These are phyloP conservation scores for Thalassiosira exigua DNA, from an alignment of 352 stramenopile genomes.

Conservation along the genomic window DNA sequence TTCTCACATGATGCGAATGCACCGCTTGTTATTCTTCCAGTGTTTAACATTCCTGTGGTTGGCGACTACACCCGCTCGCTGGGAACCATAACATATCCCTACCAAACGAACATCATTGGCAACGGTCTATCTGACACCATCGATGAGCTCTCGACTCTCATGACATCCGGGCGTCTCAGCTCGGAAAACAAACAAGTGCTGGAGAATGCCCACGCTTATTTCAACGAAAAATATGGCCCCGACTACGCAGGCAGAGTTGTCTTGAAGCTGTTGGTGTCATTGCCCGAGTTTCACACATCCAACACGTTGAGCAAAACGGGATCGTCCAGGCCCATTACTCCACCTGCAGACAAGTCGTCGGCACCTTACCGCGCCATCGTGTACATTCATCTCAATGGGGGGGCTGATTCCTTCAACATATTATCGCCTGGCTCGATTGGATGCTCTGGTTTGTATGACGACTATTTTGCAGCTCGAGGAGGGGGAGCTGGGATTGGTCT, in stretches of 20 bases:
- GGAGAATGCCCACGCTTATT: slow-evolving; percentile 21
- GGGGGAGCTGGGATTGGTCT: slow-evolving; percentile 37
- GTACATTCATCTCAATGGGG: slow-evolving; percentile 66
- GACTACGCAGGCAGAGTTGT: slow-evolving; percentile 38
- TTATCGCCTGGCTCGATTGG: slow-evolving; percentile 50
- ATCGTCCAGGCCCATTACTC: slow-evolving; percentile 7
- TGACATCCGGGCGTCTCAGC: slow-evolving; percentile 72
- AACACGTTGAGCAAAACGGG: slow-evolving; percentile 30
- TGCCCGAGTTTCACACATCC: slow-evolving; percentile 77
- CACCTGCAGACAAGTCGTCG: slow-evolving; percentile 13
- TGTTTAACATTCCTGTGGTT: slow-evolving; percentile 3
- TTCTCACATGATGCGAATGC: slow-evolving; percentile 3
- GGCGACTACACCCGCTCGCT: slow-evolving; percentile 35
- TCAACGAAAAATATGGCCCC: slow-evolving; percentile 19
- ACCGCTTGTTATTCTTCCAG: not conserved
- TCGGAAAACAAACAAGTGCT: slow-evolving; percentile 52
- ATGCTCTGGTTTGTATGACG: slow-evolving; percentile 47
- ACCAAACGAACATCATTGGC: not conserved
- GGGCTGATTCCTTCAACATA: slow-evolving; percentile 63
- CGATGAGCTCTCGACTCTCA: slow-evolving; percentile 69
- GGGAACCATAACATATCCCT: slow-evolving; percentile 20
- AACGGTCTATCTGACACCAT: slow-evolving; percentile 43
- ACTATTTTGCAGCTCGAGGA: slow-evolving; percentile 64
- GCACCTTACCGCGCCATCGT: slow-evolving; percentile 76
- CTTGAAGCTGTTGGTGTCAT: slow-evolving; percentile 62